A percentile compares a stretch with the other conserved stretches of the same genome.
Evolutionary conservation across 2,329 filamentous ascomycete genomes (phyloP).

Genomic region (Lachnellula occidentalis): DNA sequence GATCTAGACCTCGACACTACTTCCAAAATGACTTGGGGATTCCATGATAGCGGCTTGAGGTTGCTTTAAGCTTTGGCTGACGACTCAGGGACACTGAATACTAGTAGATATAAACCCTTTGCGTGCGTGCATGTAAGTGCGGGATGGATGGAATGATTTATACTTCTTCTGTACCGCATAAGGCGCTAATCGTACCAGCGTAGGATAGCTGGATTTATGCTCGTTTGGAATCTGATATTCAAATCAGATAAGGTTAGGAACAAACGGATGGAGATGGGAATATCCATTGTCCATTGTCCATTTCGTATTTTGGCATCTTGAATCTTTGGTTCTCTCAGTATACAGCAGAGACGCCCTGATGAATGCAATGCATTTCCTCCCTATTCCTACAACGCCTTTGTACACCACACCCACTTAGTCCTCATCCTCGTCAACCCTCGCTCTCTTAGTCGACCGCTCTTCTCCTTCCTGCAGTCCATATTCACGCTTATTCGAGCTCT

Average conservation of each 20-base stretch:
- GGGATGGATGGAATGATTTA: no score
- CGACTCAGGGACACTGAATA: neutral
- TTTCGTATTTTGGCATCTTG: no score
- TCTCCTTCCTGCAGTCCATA: slow-evolving; percentile 69
- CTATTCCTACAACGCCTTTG: neutral
- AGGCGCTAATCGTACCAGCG: no score
- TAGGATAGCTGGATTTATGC: no score
- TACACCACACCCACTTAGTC: slow-evolving; percentile 14
- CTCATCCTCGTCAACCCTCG: slow-evolving; percentile 69
- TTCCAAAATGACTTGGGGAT: neutral
- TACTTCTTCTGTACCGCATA: no score
- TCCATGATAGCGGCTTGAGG: neutral
- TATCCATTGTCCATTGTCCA: no score
- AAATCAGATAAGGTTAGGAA: no score
- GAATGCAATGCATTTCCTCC: neutral
- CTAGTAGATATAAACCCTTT: neutral
- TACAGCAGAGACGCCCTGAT: neutral
- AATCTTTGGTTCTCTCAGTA: no score
- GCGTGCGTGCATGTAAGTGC: neutral
- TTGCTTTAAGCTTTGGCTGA: neutral
- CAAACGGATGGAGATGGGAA: no score
- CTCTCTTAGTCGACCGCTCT: slow-evolving; percentile 59
- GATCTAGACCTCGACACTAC: neutral
- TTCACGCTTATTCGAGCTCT: slow-evolving; percentile 62
- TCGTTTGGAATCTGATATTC: no score